A percentile compares a stretch with the other conserved stretches of the same genome.
Conservation (phyloP, 148 eudicot species). For the Hydrangea macrophylla region DNA sequence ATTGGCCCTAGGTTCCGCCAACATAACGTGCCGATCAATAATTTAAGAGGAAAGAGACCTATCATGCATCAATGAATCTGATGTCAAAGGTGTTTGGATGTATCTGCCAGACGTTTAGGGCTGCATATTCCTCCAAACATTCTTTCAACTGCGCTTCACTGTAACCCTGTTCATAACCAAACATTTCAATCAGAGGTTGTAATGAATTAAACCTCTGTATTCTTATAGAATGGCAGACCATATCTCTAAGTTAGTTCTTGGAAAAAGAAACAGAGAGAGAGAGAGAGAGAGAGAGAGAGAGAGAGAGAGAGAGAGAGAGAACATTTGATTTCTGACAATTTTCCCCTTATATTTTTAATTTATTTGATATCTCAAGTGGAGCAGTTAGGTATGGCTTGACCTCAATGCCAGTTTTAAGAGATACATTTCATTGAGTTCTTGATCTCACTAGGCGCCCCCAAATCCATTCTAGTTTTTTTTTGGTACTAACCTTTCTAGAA, state of each 20-base stretch:
- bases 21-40: background rate
- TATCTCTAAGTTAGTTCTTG: too few relatives aligned
- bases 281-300: too few relatives aligned
- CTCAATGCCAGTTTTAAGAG: too few relatives aligned
- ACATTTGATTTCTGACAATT: too few relatives aligned
- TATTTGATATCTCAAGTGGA: background rate
- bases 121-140: constrained; percentile 95
- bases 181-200: constrained; percentile 6
- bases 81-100: constrained; percentile 93
- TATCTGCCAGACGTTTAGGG: constrained; percentile 97
- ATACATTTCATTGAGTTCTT: too few relatives aligned
- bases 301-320: too few relatives aligned
- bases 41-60: background rate
- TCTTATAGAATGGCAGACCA: too few relatives aligned
- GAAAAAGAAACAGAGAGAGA: too few relatives aligned
- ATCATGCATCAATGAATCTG: constrained; percentile 83
- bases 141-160: constrained; percentile 95
- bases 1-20: background rate
- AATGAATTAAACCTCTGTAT: too few relatives aligned
- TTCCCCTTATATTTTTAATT: background rate
- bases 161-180: constrained; percentile 66
- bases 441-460: background rate
- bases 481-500: constrained; percentile 82
- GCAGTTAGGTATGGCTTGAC: too few relatives aligned
- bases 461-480: background rate